Evolutionary conservation across 345 rosid genomes (phyloP), one percentile per base, ranked within the genome.

Genomic region (Linum trigynum): DNA sequence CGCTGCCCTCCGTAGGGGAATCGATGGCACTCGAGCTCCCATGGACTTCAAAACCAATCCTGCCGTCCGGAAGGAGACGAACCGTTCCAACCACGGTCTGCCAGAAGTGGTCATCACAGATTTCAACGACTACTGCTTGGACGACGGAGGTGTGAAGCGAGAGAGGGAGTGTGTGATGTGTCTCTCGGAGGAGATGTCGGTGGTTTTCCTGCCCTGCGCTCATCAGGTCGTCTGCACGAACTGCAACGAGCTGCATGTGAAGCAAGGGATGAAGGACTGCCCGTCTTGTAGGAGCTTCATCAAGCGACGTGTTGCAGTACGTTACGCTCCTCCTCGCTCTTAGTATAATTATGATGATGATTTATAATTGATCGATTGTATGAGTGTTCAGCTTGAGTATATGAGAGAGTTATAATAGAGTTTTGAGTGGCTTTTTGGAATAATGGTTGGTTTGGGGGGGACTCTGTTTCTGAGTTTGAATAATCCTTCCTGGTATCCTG

Each of bases 131-230:
- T 61, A 68, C 51, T 23, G 32, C 32, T 61, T 71, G 10, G 78
- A 74, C 38, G 56, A 38, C n/a, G 83, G 69, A 43, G 71, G 82
- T 0, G 80, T 86, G 73, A 83, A 77, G 66, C 86, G 92, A 2
- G 98, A 92, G 70, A 79, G 90, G 17, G 98, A 92, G 66, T 92
- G 98, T 37, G 96, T 91, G 67, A 89, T 91, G 98, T 91, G 96
- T 80, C 87, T 84, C 4, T 81, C 88, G 0, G 88, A 84, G 64
- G 88, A 81, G 68, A 79, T 76, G 81, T 76, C 83, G 0, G 78
- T 84, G 38, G 82, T 84, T 14, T 84, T 84, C 61, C 79, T 84
- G 32, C 88, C 88, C 0, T 84, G 88, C 58, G 82, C 88, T 16
- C 88, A 84, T 69, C 84, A 79, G 64, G 85, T 77, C 42, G 84